phyloP scores from a whole-genome alignment of 2,329 filamentous ascomycete genomes.

The Claviceps sp. region DNA sequence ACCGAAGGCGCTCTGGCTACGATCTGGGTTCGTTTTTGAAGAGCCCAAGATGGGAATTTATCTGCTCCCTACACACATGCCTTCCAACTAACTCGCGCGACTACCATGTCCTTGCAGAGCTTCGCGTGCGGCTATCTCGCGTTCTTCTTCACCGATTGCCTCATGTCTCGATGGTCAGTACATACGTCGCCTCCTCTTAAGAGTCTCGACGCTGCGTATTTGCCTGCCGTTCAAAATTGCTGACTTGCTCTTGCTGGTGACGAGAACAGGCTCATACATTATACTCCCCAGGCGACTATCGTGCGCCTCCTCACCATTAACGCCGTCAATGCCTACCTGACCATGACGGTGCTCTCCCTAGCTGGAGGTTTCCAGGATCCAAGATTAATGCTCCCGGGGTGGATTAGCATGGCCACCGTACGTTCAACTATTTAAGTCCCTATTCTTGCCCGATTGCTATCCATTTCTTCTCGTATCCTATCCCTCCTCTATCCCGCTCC shows the following conservation, averaged over 20 bases:
- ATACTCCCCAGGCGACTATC: constrained; percentile 67
- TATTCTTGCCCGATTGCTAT: neutral
- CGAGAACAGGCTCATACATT: constrained; percentile 58
- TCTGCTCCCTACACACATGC: too few relatives aligned
- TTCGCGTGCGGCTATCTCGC: constrained; percentile 64
- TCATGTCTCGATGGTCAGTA: constrained; percentile 67
- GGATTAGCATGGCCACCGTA: constrained; percentile 66
- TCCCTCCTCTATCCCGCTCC: neutral
- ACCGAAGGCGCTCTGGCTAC: constrained; percentile 60
- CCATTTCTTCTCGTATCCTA: neutral
- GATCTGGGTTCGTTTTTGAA: constrained; percentile 48
- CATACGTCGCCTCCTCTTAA: too few relatives aligned
- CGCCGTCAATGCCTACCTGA: constrained; percentile 61
- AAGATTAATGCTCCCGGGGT: constrained; percentile 58
- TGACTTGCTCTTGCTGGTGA: neutral
- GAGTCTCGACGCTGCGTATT: too few relatives aligned
- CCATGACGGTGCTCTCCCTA: constrained; percentile 56
- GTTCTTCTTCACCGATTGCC: constrained; percentile 72
- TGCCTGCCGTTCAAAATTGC: neutral
- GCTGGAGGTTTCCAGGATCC: constrained; percentile 58
- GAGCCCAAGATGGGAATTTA: neutral
- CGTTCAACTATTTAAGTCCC: constrained; percentile 10
- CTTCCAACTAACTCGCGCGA: neutral
- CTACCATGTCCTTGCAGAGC: constrained; percentile 35
- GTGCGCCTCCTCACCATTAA: constrained; percentile 67